Base-by-base conservation (phyloP, 495 filamentous ascomycete species). In the Mytilinidion resinicola region DNA sequence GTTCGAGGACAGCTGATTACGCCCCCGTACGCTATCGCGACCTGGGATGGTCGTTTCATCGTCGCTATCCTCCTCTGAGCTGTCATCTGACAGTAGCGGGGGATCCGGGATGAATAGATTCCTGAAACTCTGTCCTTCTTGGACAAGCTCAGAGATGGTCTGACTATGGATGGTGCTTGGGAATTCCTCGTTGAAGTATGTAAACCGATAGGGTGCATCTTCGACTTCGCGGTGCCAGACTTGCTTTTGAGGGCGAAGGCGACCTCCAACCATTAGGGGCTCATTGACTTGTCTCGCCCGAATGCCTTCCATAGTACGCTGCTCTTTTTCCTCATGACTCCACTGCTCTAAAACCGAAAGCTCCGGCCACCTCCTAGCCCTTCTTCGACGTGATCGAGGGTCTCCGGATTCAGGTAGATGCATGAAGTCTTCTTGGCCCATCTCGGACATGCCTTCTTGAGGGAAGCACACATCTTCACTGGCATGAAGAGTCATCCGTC, bases 161-260 rank as follows among this genome's bases (percentile, higher is more conserved):
- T 96, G 90, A 19, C 89, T 91, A 69, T 97, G 93, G 60, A 97
- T 93, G 0, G 93, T 97, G 65, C 86, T 90, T 48, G 85, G 84
- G 58, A 97, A 89, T 61, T 96, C 90, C 66, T 97, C 93, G 69
- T 96, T 96, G 78, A 98, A 98, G 66, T 98, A 98, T 1, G 93
- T 98, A 69, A 95, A 97, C 43, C 93, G 82, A 68, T 95, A 98
- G 0, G 93, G 93, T 0, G 85, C 85, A 51, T 96, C 95, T 38
- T 96, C 91, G 62, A 93, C 89, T 56, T 87, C 84, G 21, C 85
- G 80, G 69, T 91, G 90, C 93, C 93, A 98, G 5, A 78, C 76
- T 52, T 73, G 71, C 63, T 87, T 89, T 57, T 89, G 85, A 8
- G 93, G 90, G 9, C 93, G 83, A 51, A 97, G 69, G 53, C 93